Evolutionary conservation across 805 yeast genomes (phyloP), one percentile per base, ranked within the genome.

Genomic region (Blastobotrys muscicola): DNA sequence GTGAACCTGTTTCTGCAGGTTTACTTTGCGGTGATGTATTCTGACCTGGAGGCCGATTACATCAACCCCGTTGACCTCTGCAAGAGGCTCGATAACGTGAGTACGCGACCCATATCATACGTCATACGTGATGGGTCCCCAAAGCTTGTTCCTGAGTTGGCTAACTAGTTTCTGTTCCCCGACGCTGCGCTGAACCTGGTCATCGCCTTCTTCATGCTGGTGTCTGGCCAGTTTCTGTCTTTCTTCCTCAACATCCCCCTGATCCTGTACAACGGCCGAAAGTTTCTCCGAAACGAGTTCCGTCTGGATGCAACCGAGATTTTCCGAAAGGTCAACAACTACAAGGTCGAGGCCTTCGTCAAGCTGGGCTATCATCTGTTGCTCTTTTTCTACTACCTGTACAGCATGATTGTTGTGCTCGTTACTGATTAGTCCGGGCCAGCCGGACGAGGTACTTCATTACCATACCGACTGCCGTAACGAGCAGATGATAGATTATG

Each of bases 1-100:
- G 75, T 82, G 54, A 85, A 82, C 70, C 72, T 87, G 65, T 86
- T 87, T 60, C 71, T 83, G 34, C 95, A 87, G 66, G 95, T 87
- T 42, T 90, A 82, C 65, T 87, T 87, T 71, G 85, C 95, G 35
- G 86, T 87, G 64, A 79, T 87, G 80, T 87, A 82, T 71, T 82
- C 92, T 51, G 97, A 87, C 65, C 74, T 87, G 62, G 96, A 53
- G 39, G 42, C 56, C 12, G 97, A 90, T 64, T 90, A 87, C 70
- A 89, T 90, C 69, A 90, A 90, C 65, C 97, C 97, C 43, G 86
- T 90, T 57, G 97, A 92, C 65, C 75, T 90, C 54, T 90, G 98
- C 71, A 85, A 85, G 69, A 85, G 84, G 59, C 76, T 92, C 59
- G 92, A 90, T 72, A 79, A 47, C 15, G 59, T 57, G 48, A 36